A percentile compares a stretch with the other conserved stretches of the same genome.
These are phyloP conservation scores for Bruguiera sexangula DNA, from an alignment of 345 rosid genomes.

Conservation along the genomic window DNA sequence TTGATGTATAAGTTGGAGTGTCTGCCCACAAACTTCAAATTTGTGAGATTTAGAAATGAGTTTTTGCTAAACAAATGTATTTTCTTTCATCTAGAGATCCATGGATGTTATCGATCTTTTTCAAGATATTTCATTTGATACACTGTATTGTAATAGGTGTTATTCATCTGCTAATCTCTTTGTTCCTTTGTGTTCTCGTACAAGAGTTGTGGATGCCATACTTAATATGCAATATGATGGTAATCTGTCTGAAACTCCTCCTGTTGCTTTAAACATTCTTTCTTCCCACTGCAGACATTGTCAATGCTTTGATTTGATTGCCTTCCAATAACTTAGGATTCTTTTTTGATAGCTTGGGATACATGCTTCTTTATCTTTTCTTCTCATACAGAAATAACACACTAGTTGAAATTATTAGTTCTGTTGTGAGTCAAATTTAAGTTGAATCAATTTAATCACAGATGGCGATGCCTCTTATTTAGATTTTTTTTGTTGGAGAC, in stretches of 20 bases:
- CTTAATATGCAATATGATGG: background rate
- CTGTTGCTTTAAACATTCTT: background rate
- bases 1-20: background rate
- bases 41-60: too few relatives aligned
- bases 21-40: too few relatives aligned
- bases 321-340: background rate
- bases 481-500: conserved; percentile 63
- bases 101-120: background rate
- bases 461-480: conserved; percentile 67
- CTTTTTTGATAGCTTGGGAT: conserved; percentile 4
- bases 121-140: background rate
- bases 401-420: conserved; percentile 21
- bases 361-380: conserved; percentile 11
- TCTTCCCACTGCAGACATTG: background rate
- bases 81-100: too few relatives aligned
- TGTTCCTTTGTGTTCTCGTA: background rate
- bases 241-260: background rate
- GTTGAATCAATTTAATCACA: conserved; percentile 49
- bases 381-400: conserved; percentile 12
- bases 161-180: background rate
- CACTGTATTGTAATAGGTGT: background rate
- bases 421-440: conserved; percentile 25
- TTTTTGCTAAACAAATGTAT: too few relatives aligned
- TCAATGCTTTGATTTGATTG: background rate
- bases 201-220: background rate